A percentile compares a stretch with the other conserved stretches of the same genome.
Conservation (phyloP, 441 rosid species). For the Codiaeum variegatum region DNA sequence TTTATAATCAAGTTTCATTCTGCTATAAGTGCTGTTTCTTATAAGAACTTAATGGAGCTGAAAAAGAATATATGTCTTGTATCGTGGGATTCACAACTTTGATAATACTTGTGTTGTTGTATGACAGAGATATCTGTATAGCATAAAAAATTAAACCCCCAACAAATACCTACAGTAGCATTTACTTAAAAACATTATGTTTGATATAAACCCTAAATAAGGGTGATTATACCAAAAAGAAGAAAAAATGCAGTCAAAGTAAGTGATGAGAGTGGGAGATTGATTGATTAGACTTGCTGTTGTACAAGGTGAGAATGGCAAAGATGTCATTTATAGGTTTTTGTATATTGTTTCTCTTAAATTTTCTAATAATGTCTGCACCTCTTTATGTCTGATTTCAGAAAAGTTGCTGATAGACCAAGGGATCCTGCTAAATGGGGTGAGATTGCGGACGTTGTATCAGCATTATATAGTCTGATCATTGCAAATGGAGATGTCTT, state of each 20-base stretch:
- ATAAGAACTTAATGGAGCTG: neutral
- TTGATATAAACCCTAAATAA: neutral
- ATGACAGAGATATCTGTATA: neutral
- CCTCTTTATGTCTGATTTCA: slow-evolving; percentile 31
- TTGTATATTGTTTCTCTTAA: neutral
- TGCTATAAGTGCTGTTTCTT: neutral
- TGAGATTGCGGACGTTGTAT: slow-evolving; percentile 75
- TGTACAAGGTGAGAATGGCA: neutral
- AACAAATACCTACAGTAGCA: neutral
- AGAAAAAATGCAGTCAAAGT: neutral
- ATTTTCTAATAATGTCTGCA: slow-evolving; percentile 9
- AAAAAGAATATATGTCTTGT: neutral
- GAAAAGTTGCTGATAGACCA: slow-evolving; percentile 80
- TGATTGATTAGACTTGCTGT: neutral
- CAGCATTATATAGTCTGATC: slow-evolving; percentile 77
- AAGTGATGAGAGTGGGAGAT: neutral
- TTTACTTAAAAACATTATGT: neutral
- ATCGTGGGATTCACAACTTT: neutral
- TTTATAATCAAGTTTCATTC: neutral
- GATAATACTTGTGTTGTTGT: neutral
- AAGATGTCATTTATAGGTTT: neutral
- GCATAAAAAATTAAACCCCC: neutral
- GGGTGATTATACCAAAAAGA: neutral
- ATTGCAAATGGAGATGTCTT: slow-evolving; percentile 93
- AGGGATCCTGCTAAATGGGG: slow-evolving; percentile 93